Conservation (phyloP, 345 rosid species). For the Viola odorata region DNA sequence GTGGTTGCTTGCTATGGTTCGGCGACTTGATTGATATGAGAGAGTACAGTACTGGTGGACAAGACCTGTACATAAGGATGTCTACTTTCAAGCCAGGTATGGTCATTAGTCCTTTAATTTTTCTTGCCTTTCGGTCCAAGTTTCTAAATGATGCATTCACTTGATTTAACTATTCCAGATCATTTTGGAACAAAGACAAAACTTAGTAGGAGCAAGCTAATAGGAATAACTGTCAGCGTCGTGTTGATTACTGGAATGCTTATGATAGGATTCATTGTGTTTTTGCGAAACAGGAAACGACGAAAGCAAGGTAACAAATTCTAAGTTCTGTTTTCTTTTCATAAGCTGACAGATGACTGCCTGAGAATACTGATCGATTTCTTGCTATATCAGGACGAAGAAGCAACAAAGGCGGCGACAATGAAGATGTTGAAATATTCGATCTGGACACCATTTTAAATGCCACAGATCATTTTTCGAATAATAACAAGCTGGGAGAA, state of each 20-base stretch:
- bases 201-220: not conserved
- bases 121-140: too few species aligned
- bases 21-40: conserved; percentile 10
- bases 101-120: not conserved
- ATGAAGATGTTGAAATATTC: conserved; percentile 18
- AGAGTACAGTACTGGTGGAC: not conserved
- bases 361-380: not conserved
- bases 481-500: conserved; percentile 21
- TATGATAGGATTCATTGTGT: not conserved
- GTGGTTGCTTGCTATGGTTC: conserved; percentile 17
- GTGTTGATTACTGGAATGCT: not conserved
- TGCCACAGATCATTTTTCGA: conserved; percentile 25
- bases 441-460: conserved; percentile 9
- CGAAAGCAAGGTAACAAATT: not conserved
- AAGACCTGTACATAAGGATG: conserved; percentile 12
- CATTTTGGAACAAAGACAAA: not conserved
- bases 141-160: too few species aligned
- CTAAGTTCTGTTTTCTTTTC: not conserved
- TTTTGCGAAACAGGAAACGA: not conserved
- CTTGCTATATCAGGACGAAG: not conserved
- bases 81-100: conserved; percentile 1
- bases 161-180: not conserved
- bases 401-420: conserved; percentile 9
- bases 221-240: not conserved
- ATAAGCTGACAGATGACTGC: not conserved